A percentile compares a stretch with the other conserved stretches of the same genome.
Evolutionary conservation across 352 stramenopile species (phyloP).

Genomic region (Phytophthora boehmeriae): DNA sequence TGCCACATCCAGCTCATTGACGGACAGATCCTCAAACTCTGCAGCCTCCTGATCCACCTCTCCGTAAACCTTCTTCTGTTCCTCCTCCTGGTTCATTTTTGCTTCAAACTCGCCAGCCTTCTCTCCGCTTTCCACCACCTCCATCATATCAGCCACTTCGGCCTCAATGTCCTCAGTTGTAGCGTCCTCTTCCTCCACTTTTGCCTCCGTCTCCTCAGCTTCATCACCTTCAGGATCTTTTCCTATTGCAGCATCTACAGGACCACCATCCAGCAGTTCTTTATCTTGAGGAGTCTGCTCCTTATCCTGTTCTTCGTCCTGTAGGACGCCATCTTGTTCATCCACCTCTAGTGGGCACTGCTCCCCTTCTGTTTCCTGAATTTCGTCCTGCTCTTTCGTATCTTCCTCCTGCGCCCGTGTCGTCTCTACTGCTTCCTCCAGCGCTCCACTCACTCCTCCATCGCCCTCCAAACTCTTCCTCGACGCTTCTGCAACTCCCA

Average conservation of each 20-base stretch:
- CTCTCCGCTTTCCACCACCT: background rate
- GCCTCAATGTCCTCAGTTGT: background rate
- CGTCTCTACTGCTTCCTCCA: background rate
- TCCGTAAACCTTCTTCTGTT: too few species aligned
- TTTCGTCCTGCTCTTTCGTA: conserved; percentile 6
- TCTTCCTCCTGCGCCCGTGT: conserved; percentile 5
- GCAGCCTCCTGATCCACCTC: too few species aligned
- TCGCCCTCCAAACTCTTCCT: background rate
- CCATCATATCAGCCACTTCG: background rate
- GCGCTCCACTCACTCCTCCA: background rate
- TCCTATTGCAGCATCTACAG: conserved; percentile 12
- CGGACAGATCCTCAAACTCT: conserved; percentile 1
- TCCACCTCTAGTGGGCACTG: background rate
- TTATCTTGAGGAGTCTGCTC: background rate
- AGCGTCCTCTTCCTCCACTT: conserved; percentile 10
- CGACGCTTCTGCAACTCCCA: background rate
- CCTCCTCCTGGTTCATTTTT: conserved; percentile 4
- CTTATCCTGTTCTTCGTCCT: conserved; percentile 6
- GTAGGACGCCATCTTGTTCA: background rate
- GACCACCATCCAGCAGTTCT: background rate
- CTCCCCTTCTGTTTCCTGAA: conserved; percentile 6
- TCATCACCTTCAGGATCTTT: conserved; percentile 12
- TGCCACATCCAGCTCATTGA: conserved; percentile 14
- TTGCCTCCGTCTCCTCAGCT: conserved; percentile 5
- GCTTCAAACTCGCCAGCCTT: conserved; percentile 1